Evolutionary conservation across 2,329 filamentous ascomycete species (phyloP).

Genomic region (Pseudonectria buxi): DNA sequence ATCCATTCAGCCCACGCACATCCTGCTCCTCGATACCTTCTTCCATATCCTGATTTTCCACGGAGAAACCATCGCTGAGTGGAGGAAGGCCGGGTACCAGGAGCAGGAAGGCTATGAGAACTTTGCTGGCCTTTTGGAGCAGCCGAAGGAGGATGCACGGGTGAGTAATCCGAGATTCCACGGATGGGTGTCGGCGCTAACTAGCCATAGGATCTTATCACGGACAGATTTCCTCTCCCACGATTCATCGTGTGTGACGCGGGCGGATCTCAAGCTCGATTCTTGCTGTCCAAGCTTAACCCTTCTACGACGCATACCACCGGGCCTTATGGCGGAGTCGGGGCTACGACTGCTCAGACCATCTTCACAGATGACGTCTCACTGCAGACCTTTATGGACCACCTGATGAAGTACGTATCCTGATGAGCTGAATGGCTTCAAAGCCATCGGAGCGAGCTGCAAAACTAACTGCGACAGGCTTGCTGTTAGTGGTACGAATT

Average conservation of each 20-base stretch:
- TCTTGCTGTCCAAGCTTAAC: conserved; percentile 94
- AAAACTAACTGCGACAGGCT: conserved; percentile 34
- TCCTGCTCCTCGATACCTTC: conserved; percentile 93
- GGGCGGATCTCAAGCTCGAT: conserved; percentile 95
- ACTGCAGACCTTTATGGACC: conserved; percentile 98
- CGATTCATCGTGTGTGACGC: conserved; percentile 98
- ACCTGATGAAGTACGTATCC: conserved; percentile 84
- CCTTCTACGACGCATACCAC: conserved; percentile 95
- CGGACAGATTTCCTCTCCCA: conserved; percentile 94
- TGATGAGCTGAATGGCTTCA: neutral
- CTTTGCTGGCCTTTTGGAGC: conserved; percentile 78
- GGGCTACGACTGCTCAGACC: conserved; percentile 82
- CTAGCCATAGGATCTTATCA: conserved; percentile 72
- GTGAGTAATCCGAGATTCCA: conserved; percentile 43
- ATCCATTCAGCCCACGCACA: conserved; percentile 89
- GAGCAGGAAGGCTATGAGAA: conserved; percentile 98
- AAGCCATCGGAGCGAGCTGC: conserved; percentile 1
- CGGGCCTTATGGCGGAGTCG: conserved; percentile 82
- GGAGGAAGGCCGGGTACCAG: conserved; percentile 96
- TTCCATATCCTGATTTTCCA: conserved; percentile 99
- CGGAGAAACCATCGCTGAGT: conserved; percentile 94
- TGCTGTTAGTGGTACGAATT: conserved; percentile 59
- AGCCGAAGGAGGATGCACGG: conserved; percentile 93
- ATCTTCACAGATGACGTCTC: conserved; percentile 99
- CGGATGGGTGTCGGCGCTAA: conserved; percentile 7